phyloP scores from a whole-genome alignment of 306 rosid species.

The Sicyos baderoa region DNA sequence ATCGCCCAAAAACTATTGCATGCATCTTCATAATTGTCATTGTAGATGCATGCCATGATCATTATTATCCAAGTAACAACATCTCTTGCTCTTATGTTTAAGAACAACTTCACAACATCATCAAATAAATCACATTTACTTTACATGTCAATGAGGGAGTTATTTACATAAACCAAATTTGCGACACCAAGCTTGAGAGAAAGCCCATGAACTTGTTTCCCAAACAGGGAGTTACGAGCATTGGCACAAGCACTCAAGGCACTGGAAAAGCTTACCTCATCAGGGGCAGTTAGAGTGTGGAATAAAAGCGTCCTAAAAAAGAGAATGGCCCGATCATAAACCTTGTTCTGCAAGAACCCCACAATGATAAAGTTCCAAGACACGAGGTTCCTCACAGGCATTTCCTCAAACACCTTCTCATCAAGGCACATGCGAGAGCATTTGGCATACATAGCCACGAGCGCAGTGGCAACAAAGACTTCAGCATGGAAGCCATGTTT shows the following conservation, averaged over 20 bases:
- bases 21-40: conserved; percentile 40
- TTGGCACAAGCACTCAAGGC: conserved; percentile 51
- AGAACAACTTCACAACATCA: conserved; percentile 40
- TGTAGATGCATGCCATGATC: conserved; percentile 33
- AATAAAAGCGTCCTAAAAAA: conserved; percentile 28
- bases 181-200: conserved; percentile 40
- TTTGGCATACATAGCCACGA: conserved; percentile 44
- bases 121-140: conserved; percentile 37
- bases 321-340: conserved; percentile 32
- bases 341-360: conserved; percentile 37
- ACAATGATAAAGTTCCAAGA: conserved; percentile 52
- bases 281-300: conserved; percentile 27
- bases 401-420: conserved; percentile 49
- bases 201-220: conserved; percentile 49
- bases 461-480: conserved; percentile 38
- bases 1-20: conserved; percentile 36
- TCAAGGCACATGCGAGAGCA: conserved; percentile 31
- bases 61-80: conserved; percentile 54
- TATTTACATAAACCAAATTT: conserved; percentile 37
- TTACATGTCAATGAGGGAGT: conserved; percentile 51
- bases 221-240: conserved; percentile 30
- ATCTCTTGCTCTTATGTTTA: conserved; percentile 34
- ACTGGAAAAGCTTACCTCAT: conserved; percentile 44
- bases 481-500: conserved; percentile 36
- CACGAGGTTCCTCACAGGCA: conserved; percentile 42